phyloP scores from a whole-genome alignment of 306 rosid genomes.

The Vachellia pachyceras region DNA sequence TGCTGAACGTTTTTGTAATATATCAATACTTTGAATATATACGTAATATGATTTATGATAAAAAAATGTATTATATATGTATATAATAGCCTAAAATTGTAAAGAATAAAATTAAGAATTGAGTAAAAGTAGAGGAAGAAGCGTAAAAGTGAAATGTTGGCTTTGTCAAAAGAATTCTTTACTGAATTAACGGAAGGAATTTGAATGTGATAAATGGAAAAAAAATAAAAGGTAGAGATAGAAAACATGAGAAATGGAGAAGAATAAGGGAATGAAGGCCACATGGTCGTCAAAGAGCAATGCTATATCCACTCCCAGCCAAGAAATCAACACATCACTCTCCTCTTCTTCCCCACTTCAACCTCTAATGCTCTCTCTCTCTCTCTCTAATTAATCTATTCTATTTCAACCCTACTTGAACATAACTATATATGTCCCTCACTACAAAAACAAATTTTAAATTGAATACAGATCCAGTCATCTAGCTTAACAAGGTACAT shows the following conservation, averaged over 20 bases:
- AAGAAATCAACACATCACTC: constrained; percentile 36
- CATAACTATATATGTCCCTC: no score
- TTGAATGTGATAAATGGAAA: background rate
- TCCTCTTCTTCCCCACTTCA: constrained; percentile 27
- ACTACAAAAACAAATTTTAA: background rate
- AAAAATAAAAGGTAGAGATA: constrained; percentile 1
- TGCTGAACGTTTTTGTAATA: no score
- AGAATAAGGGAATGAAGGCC: constrained; percentile 40
- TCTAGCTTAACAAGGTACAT: background rate
- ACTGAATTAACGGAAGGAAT: background rate
- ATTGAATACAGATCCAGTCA: background rate
- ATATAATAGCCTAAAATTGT: no score
- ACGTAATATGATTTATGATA: no score
- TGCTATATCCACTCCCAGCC: constrained; percentile 62
- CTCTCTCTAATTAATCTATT: no score
- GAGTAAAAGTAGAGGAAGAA: no score
- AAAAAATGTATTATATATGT: no score
- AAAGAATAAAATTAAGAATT: no score
- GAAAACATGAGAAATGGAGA: constrained; percentile 38
- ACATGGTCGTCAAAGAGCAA: constrained; percentile 50
- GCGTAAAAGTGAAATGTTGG: background rate
- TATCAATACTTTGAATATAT: no score
- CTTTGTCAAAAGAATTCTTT: background rate
- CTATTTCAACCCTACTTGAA: background rate
- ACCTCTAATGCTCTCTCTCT: background rate